Evolutionary conservation across 345 rosid species (phyloP), one percentile per base, ranked within the genome.

Genomic region (Cardamine resedifolia): DNA sequence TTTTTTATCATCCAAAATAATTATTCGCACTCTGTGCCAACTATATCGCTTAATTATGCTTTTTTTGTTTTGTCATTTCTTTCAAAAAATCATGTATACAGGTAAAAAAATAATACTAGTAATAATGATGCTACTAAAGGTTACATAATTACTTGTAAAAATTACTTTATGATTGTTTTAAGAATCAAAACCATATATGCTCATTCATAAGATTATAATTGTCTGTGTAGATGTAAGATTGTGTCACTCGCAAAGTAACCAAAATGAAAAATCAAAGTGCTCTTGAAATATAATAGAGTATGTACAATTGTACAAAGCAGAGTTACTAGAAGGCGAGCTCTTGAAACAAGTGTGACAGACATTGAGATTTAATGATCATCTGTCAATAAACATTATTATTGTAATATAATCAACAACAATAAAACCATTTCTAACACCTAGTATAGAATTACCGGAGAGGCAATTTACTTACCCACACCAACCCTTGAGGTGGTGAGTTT

Each of bases 381-480:
- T 64, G 64, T 47, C 51, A 19, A 66, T 27, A 57, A 36, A 73
- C 66, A 64, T 44, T 61, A 23, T 52, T 63, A 12, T 53, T 27
- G 27, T 73, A 8, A 43, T 63, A 30, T 53, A 63, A 21, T 63
- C 44, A 72, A 31, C 45, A 52, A 61, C 60, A 60, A 8, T 34
- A 49, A 24, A 71, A 19, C 28, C 68, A 62, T 62, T 27, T 51
- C 59, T 71, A 71, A 41, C 34, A 62, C 53, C 62, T 51, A 61
- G 30, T 28, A 26, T 28, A 20, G 63, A 52, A 62, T 39, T 43
- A 20, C 76, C 43, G 4, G 0, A 14, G 34, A 41, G 33, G 41
- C 49, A 52, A 28, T 72, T 51, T 20, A 18, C 53, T 50, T 49
- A 27, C 10, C 36, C 49, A 18, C 58, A 36, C 28, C 55, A 15